Evolutionary conservation across 2,329 filamentous ascomycete genomes (phyloP).

Genomic region (Remersonia thermophila): DNA sequence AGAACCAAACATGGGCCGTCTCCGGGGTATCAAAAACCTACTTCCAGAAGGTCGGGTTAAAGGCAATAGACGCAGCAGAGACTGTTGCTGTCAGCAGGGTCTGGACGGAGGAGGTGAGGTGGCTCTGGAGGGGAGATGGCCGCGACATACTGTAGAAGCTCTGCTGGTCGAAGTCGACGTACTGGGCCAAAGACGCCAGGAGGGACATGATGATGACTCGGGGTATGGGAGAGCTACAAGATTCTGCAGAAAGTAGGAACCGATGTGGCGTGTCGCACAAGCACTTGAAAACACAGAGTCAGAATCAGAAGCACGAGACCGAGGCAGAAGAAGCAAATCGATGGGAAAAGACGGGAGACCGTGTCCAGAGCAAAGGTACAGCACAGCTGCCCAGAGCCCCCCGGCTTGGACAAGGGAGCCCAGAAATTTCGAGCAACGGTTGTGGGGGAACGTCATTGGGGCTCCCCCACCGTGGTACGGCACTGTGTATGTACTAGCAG

Average conservation of each 20-base stretch:
- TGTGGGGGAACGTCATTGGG: constrained; percentile 8
- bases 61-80: constrained; percentile 68
- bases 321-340: background rate
- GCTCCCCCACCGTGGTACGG: background rate
- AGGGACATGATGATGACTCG: constrained; percentile 26
- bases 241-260: no score
- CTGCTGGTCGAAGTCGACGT: constrained; percentile 40
- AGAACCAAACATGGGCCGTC: background rate
- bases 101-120: background rate
- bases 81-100: constrained; percentile 38
- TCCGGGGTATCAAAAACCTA: constrained; percentile 37
- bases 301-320: background rate
- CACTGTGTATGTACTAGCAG: no score
- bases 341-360: no score
- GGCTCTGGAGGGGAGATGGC: background rate
- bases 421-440: constrained; percentile 6
- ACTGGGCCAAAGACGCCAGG: constrained; percentile 37
- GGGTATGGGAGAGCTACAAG: constrained; percentile 1
- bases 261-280: no score
- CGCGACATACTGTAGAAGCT: constrained; percentile 49
- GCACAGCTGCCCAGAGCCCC: background rate
- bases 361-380: no score
- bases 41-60: constrained; percentile 99
- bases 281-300: constrained; percentile 1
- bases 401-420: constrained; percentile 1